A percentile compares a stretch with the other conserved stretches of the same genome.
Evolutionary conservation across 805 yeast genomes (phyloP).

Genomic region (Barnettozyma populi): DNA sequence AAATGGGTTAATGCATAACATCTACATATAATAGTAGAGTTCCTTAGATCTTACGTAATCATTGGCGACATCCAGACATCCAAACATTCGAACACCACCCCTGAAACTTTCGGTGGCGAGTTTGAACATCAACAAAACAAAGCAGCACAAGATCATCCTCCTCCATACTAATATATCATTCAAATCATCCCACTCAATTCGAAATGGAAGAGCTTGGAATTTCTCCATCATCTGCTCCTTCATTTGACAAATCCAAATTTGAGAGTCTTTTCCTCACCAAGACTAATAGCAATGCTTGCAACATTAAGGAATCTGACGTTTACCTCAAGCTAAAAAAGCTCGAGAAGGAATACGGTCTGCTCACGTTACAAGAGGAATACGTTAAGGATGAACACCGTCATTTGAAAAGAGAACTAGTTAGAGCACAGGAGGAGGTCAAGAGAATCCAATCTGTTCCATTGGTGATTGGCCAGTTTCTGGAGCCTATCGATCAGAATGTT

Average conservation of each 20-base stretch:
- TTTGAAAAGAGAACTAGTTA: constrained; percentile 84
- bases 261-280: constrained; percentile 25
- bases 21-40: neutral
- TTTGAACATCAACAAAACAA: neutral
- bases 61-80: too few species aligned
- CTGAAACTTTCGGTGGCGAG: neutral
- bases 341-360: constrained; percentile 83
- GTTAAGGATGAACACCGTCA: constrained; percentile 98
- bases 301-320: constrained; percentile 47
- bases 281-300: constrained; percentile 2
- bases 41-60: neutral
- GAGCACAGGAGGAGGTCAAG: constrained; percentile 98
- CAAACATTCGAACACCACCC: neutral
- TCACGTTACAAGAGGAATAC: constrained; percentile 88
- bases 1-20: neutral
- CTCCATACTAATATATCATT: too few species aligned
- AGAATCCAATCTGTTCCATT: constrained; percentile 96
- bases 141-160: too few species aligned
- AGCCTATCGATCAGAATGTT: constrained; percentile 93
- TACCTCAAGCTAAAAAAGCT: constrained; percentile 81
- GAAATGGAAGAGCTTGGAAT: constrained; percentile 64
- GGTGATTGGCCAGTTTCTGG: constrained; percentile 96
- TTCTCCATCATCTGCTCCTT: constrained; percentile 28
- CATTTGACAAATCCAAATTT: constrained; percentile 29
- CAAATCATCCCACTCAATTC: neutral